Evolutionary conservation across 2,329 filamentous ascomycete species (phyloP).

Genomic region (Talaromyces atroroseus): DNA sequence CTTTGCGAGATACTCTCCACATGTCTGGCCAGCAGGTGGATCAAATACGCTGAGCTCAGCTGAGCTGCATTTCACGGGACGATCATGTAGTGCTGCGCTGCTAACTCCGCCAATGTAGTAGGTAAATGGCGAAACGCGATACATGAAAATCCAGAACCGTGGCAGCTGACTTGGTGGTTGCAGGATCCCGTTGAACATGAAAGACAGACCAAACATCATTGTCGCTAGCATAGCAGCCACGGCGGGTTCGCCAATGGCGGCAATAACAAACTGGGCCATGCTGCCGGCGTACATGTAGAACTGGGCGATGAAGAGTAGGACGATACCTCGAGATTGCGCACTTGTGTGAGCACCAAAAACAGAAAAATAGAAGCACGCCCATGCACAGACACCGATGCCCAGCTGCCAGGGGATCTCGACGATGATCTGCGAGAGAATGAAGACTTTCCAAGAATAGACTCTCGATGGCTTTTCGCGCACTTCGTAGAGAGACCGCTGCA

Average conservation of each 20-base stretch:
- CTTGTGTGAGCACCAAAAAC: conserved; percentile 16
- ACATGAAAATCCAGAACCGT: conserved; percentile 80
- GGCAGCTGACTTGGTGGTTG: conserved; percentile 51
- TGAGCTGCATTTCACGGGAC: conserved; percentile 57
- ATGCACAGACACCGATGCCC: conserved; percentile 16
- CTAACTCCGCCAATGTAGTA: conserved; percentile 73
- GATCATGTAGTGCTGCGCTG: conserved; percentile 63
- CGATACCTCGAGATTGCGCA: conserved; percentile 15
- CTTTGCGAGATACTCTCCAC: conserved; percentile 51
- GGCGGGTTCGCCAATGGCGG: conserved; percentile 14
- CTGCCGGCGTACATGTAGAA: conserved; percentile 19
- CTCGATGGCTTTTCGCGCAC: conserved; percentile 10
- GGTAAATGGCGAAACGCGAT: conserved; percentile 73
- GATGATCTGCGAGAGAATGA: conserved; percentile 10
- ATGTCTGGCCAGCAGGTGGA: conserved; percentile 54
- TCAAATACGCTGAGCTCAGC: conserved; percentile 57
- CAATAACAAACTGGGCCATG: conserved; percentile 16
- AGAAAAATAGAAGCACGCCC: conserved; percentile 19
- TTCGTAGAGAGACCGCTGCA: conserved; percentile 6
- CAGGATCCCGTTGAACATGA: conserved; percentile 9
- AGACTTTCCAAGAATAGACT: conserved; percentile 15
- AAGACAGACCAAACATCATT: conserved; percentile 17
- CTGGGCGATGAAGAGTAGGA: conserved; percentile 20
- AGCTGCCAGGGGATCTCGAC: conserved; percentile 9
- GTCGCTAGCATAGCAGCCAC: conserved; percentile 17